phyloP scores from a whole-genome alignment of 768 basidiomycete species.

The Tylopilus subfusipes region DNA sequence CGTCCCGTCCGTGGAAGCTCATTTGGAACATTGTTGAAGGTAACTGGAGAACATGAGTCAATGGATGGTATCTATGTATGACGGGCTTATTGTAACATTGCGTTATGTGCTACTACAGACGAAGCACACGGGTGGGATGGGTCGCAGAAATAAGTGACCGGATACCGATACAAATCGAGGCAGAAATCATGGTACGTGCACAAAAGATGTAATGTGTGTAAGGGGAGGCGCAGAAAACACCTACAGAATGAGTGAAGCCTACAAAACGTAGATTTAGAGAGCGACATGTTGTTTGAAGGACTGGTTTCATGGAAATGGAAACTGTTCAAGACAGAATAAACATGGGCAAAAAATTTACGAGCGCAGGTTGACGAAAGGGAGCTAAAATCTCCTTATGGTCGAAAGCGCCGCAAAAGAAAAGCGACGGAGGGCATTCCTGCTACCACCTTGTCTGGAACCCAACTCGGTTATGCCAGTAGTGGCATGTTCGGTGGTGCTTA shows the following conservation, averaged over 20 bases:
- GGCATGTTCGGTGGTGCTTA: constrained; percentile 7
- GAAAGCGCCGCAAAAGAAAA: constrained; percentile 32
- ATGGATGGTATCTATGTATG: constrained; percentile 1
- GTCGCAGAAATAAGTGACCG: background rate
- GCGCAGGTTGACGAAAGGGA: background rate
- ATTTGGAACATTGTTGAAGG: constrained; percentile 1
- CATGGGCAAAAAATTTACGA: constrained; percentile 3
- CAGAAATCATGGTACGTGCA: background rate
- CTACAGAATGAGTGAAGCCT: too few relatives aligned
- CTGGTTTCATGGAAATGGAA: background rate
- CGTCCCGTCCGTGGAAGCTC: background rate
- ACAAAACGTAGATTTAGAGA: constrained; percentile 7
- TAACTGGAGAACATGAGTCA: background rate
- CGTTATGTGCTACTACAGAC: background rate
- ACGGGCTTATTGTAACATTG: background rate
- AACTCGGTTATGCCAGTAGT: constrained; percentile 7
- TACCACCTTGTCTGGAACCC: constrained; percentile 12
- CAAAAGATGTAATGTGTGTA: background rate
- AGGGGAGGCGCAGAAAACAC: background rate
- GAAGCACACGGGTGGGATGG: background rate
- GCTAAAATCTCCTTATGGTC: constrained; percentile 25
- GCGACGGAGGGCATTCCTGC: constrained; percentile 25
- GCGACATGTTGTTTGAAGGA: background rate
- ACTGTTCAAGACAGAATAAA: constrained; percentile 8
- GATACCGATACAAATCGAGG: constrained; percentile 18